Percentiles rank a stretch among this genome's conserved stretches.
Conservation (phyloP, 2,329 filamentous ascomycete genomes). For the Domatiomyces globalis region DNA sequence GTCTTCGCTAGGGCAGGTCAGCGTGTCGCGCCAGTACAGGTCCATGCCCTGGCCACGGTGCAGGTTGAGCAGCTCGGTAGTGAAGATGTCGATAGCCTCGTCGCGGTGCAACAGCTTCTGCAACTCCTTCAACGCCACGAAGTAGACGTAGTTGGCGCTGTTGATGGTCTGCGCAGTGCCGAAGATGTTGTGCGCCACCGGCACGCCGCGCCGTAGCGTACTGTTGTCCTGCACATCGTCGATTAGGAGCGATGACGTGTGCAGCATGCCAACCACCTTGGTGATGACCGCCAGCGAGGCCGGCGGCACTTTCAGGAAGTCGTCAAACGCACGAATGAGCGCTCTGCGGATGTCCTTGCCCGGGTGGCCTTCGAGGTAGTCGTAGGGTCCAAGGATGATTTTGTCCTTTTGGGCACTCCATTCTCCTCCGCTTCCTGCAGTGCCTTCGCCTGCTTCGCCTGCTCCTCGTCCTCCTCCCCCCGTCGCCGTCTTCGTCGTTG, state of each 20-base stretch:
- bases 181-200: slow-evolving; percentile 37
- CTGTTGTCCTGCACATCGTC: slow-evolving; percentile 39
- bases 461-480: background rate
- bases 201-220: slow-evolving; percentile 33
- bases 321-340: slow-evolving; percentile 32
- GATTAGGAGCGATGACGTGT: slow-evolving; percentile 33
- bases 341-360: slow-evolving; percentile 33
- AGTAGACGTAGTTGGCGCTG: slow-evolving; percentile 37
- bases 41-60: slow-evolving; percentile 36
- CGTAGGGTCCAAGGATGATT: slow-evolving; percentile 31
- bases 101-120: slow-evolving; percentile 27
- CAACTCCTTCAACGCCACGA: slow-evolving; percentile 31
- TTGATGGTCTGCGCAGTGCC: slow-evolving; percentile 39
- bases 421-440: slow-evolving; percentile 5
- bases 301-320: slow-evolving; percentile 30
- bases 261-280: slow-evolving; percentile 32
- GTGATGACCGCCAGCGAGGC: slow-evolving; percentile 29
- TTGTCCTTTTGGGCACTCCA: slow-evolving; percentile 26
- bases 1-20: slow-evolving; percentile 32
- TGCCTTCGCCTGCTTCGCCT: slow-evolving; percentile 5
- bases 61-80: slow-evolving; percentile 33
- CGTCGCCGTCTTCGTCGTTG: background rate
- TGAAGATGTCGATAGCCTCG: slow-evolving; percentile 30
- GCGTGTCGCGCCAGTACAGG: slow-evolving; percentile 34
- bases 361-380: slow-evolving; percentile 31